Evolutionary conservation across 2,329 filamentous ascomycete genomes (phyloP), one percentile per base, ranked within the genome.

Genomic region (Neurospora crassa): DNA sequence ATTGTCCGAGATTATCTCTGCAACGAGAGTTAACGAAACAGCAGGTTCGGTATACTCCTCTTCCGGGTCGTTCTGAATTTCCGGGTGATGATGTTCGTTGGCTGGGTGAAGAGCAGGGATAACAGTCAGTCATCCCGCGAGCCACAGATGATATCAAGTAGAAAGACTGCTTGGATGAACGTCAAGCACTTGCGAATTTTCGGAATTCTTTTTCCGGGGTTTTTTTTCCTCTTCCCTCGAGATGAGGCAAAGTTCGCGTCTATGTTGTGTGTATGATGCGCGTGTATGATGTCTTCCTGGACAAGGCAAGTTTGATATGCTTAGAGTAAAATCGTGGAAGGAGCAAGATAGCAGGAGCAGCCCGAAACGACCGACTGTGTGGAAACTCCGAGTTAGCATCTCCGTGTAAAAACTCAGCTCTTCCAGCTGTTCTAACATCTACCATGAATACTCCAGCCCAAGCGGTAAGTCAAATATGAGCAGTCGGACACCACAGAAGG

Each of bases 291-390:
- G 16, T 16, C 53, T 63, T 63, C 29, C 53, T n/a, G 16, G 29
- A 34, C 53, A 63, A 34, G 29, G 12, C 1, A 34, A 34, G 53
- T 18, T 63, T n/a, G 16, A 63, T 37, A 5, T 63, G 2, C 53
- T 16, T 29, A 34, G 16, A 34, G 29, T n/a, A 11, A 18, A 37
- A 63, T 29, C 24, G 12, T 34, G 47, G 18, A 16, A 24, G 67
- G 53, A 37, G 29, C 53, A 37, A 63, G 24, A 29, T 11, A 63
- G 53, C 24, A 63, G 29, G 34, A 63, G 24, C 29, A 63, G 53
- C 53, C 53, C 29, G 53, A 63, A 63, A 63, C 29, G 16, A 63
- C 53, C 29, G 29, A 71, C 68, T n/a, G 75, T 76, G 40, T 76
- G 53, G 47, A 63, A 34, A 63, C 29, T 63, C 18, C 14, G 53